Percentiles rank a stretch among this genome's conserved stretches.
phyloP scores from a whole-genome alignment of 495 filamentous ascomycete genomes.

The Apodospora peruviana region DNA sequence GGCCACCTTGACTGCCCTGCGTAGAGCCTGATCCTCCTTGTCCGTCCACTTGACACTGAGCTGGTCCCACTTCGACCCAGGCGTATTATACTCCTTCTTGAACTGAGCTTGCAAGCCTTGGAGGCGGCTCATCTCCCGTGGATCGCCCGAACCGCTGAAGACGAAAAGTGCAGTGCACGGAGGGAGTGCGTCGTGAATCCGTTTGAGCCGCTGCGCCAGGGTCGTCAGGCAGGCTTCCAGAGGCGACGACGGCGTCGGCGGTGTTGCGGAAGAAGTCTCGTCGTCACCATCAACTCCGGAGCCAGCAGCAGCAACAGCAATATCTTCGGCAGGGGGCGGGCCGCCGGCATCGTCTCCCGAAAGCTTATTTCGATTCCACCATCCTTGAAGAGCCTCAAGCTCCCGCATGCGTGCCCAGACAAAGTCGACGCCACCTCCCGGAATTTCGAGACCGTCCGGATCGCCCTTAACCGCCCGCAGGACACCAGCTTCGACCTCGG shows the following conservation, averaged over 20 bases:
- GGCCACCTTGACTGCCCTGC: slow-evolving; percentile 61
- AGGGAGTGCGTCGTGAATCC: slow-evolving; percentile 70
- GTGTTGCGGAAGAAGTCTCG: not conserved
- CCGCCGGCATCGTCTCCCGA: slow-evolving; percentile 9
- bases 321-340: slow-evolving; percentile 5
- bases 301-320: slow-evolving; percentile 5
- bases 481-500: slow-evolving; percentile 66
- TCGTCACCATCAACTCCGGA: not conserved
- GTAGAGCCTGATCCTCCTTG: slow-evolving; percentile 72
- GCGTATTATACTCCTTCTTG: slow-evolving; percentile 65
- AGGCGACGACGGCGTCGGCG: slow-evolving; percentile 35
- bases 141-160: slow-evolving; percentile 84
- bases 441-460: slow-evolving; percentile 53
- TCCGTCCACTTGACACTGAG: slow-evolving; percentile 89
- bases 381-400: slow-evolving; percentile 74
- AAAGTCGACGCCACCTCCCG: slow-evolving; percentile 73
- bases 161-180: slow-evolving; percentile 82
- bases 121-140: slow-evolving; percentile 67
- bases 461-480: slow-evolving; percentile 65
- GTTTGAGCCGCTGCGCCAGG: slow-evolving; percentile 51
- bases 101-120: slow-evolving; percentile 67
- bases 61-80: slow-evolving; percentile 78
- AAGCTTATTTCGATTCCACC: slow-evolving; percentile 63
- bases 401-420: slow-evolving; percentile 84
- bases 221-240: slow-evolving; percentile 45